Evolutionary conservation across 2,329 filamentous ascomycete species (phyloP), one percentile per base, ranked within the genome.

Genomic region (Dothiorella sarmentorum): DNA sequence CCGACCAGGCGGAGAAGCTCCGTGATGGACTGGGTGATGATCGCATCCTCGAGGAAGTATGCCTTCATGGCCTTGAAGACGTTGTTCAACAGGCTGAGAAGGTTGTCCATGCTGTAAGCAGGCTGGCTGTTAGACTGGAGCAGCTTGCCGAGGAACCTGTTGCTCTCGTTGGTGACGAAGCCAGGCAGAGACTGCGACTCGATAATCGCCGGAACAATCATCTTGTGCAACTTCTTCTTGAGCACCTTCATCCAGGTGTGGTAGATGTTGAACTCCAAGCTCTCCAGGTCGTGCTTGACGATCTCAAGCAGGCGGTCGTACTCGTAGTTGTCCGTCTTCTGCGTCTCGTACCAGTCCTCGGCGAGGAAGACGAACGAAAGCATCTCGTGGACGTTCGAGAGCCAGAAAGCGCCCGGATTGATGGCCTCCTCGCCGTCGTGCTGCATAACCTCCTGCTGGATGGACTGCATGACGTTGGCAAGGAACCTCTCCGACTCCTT

Each of bases 241-340:
- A 99, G 80, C 59, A 97, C 90, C 82, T 99, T 99, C 94, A 99
- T 99, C 94, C 94, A 99, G 24, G 94, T 99, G 77, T 99, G 94
- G 77, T 99, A 99, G 68, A 99, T 99, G 80, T 99, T 99, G 81
- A 99, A 99, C 77, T 99, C 94, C 63, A 99, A 82, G 75, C 90
- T 96, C 79, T 99, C 94, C 53, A 99, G 81, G 73, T 99, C 94
- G 73, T 99, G 94, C 82, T 99, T 99, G 72, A 99, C 94, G 73
- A 99, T 97, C 76, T 99, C 94, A 68, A 99, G 80, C 56, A 99
- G 83, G 63, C 94, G 89, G 76, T 99, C 94, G 69, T 99, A 99
- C 79, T 99, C 94, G 73, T 96, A 97, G 73, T 97, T 97, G 76
- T 99, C 94, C 35, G 92, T 94, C 84, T 99, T 99, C 75, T 99